A percentile compares a stretch with the other conserved stretches of the same genome.
phyloP scores from a whole-genome alignment of 108 stramenopile genomes.

The Seminavis robusta region DNA sequence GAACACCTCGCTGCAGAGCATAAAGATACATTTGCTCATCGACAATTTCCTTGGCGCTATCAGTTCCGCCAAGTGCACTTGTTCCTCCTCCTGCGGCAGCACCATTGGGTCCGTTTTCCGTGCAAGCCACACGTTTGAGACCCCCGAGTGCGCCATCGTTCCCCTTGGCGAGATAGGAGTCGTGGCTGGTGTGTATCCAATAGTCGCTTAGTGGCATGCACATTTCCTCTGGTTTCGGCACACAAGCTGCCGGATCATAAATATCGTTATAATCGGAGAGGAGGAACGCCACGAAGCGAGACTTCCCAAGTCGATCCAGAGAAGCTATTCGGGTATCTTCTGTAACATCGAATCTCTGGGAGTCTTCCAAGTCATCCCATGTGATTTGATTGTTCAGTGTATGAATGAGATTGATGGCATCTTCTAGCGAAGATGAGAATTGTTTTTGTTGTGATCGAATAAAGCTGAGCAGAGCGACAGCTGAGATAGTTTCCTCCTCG shows the following conservation, averaged over 20 bases:
- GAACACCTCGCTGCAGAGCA: conserved; percentile 68
- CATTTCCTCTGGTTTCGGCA: conserved; percentile 65
- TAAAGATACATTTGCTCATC: conserved; percentile 60
- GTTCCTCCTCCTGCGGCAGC: conserved; percentile 3
- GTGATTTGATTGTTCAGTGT: conserved; percentile 41
- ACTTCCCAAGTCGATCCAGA: conserved; percentile 50
- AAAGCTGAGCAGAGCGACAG: conserved; percentile 62
- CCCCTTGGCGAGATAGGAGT: conserved; percentile 70
- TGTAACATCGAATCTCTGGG: conserved; percentile 7
- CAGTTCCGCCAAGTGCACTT: conserved; percentile 13
- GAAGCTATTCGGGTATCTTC: conserved; percentile 15
- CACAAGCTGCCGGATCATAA: conserved; percentile 47
- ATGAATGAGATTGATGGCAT: conserved; percentile 49
- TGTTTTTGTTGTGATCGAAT: conserved; percentile 59
- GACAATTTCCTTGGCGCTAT: conserved; percentile 6
- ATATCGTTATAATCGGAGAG: conserved; percentile 64
- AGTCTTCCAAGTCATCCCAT: background rate
- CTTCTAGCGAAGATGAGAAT: conserved; percentile 39
- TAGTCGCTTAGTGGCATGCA: conserved; percentile 84
- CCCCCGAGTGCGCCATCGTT: conserved; percentile 2
- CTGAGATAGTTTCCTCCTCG: conserved; percentile 34
- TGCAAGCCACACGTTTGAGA: conserved; percentile 15
- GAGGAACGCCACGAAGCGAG: conserved; percentile 50
- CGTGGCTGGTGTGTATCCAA: conserved; percentile 90
- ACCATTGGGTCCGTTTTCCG: conserved; percentile 10